Evolutionary conservation across 192 early-diverging fungal genomes (phyloP), one percentile per base, ranked within the genome.

Genomic region (Funneliformis mosseae): DNA sequence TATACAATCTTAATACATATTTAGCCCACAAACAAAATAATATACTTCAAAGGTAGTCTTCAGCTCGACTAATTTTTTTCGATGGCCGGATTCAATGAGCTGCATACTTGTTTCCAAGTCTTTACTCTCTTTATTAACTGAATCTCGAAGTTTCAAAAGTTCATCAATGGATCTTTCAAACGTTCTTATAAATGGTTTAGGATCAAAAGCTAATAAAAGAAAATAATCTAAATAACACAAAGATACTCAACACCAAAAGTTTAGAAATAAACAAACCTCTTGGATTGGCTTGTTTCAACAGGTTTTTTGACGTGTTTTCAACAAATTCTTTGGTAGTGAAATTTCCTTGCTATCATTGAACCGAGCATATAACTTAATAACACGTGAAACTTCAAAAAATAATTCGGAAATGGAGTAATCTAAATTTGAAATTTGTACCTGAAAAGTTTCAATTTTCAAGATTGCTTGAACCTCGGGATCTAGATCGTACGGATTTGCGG

Each of bases 121-220:
- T 33, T 93, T 89, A 50, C 97, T 97, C 76, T 95, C 92, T 64
- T 91, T 89, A 23, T 93, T 94, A 68, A 99, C 89, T 67, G 92
- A 90, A 55, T 88, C 87, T 76, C 92, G 88, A 23, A 98, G 81
- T 71, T 89, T 88, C 45, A 91, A 83, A n/a, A 99, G 90, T 75
- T 97, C 94, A 64, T 96, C 93, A 61, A 94, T 84, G 7, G 93
- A 92, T 41, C 89, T 88, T 81, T 99, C 97, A 84, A 97, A 98
- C 21, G 91, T 94, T 43, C 95, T 88, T 66, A 97, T 96, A 83
- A 98, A 96, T 3, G 95, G 95, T 80, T 95, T 94, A 59, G 96
- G 93, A 85, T 98, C 96, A 63, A 97, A 95, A 28, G 88, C 90
- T 85, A 81, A 50, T 25, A 16, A 23, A 21, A 73, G 23, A 18